Conservation (phyloP, 352 stramenopile species). For the Saprolegnia parasitica region DNA sequence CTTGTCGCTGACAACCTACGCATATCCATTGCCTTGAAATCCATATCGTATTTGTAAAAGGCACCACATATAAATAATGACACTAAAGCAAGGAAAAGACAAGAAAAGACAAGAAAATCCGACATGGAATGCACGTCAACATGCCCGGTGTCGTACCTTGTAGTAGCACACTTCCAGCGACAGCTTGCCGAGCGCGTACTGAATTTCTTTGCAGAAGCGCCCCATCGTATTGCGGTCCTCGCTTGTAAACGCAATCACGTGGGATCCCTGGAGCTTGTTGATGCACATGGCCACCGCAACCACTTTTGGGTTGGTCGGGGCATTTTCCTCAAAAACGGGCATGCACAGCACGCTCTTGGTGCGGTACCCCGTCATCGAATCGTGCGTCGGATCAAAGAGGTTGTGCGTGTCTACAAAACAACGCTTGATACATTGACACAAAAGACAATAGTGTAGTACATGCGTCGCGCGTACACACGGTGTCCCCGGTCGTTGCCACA, state of each 20-base stretch:
- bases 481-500: slow-evolving; percentile 47
- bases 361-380: slow-evolving; percentile 61
- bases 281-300: slow-evolving; percentile 74
- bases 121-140: too few relatives aligned
- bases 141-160: slow-evolving; percentile 57
- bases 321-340: slow-evolving; percentile 62
- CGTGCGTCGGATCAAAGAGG: slow-evolving; percentile 55
- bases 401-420: slow-evolving; percentile 47
- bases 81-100: too few relatives aligned
- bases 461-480: slow-evolving; percentile 48
- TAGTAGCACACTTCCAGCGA: slow-evolving; percentile 68
- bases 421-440: too few relatives aligned
- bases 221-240: slow-evolving; percentile 45
- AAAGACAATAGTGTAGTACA: slow-evolving; percentile 28
- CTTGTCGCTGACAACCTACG: slow-evolving; percentile 25
- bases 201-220: slow-evolving; percentile 60
- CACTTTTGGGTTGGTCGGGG: slow-evolving; percentile 52
- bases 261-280: slow-evolving; percentile 67
- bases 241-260: slow-evolving; percentile 47
- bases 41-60: too few relatives aligned
- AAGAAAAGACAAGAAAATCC: too few relatives aligned
- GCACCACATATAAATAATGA: too few relatives aligned
- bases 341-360: slow-evolving; percentile 62
- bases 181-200: slow-evolving; percentile 54
- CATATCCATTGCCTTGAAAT: too few relatives aligned